Percentiles rank a stretch among this genome's conserved stretches.
Conservation (phyloP, 805 yeast species). For the Saccharomyces kudriavzevii region DNA sequence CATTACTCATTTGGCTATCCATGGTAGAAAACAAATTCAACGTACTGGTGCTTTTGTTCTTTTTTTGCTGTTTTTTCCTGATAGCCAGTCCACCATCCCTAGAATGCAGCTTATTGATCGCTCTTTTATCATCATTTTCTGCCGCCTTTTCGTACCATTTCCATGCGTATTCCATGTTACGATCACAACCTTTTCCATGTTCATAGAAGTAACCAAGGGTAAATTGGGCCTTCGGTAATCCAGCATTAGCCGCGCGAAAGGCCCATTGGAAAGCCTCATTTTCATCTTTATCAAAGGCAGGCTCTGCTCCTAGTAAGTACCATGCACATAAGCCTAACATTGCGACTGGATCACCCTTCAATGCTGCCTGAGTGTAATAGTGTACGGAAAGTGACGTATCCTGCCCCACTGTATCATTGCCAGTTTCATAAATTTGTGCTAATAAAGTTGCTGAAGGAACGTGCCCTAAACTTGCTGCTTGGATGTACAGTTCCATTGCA, state of each 20-base stretch:
- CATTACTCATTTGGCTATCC: conserved; percentile 1
- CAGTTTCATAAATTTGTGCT: conserved; percentile 80
- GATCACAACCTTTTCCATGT: conserved; percentile 77
- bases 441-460: conserved; percentile 68
- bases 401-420: conserved; percentile 54
- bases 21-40: conserved; percentile 15
- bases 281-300: conserved; percentile 68
- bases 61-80: conserved; percentile 8
- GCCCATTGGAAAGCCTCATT: conserved; percentile 95
- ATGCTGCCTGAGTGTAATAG: conserved; percentile 85
- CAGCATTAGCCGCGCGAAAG: conserved; percentile 66
- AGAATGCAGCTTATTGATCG: conserved; percentile 32
- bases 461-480: conserved; percentile 84
- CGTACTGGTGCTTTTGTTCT: conserved; percentile 16
- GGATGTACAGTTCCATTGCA: conserved; percentile 77
- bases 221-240: conserved; percentile 74
- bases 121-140: conserved; percentile 47
- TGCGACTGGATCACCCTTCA: conserved; percentile 77
- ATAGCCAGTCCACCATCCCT: neutral
- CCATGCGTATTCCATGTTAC: conserved; percentile 48
- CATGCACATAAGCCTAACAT: conserved; percentile 95
- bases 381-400: conserved; percentile 83
- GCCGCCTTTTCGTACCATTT: conserved; percentile 75
- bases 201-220: conserved; percentile 79
- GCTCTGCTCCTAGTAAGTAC: conserved; percentile 88